phyloP scores from a whole-genome alignment of 495 filamentous ascomycete genomes.

The Aspergillus homomorphus region DNA sequence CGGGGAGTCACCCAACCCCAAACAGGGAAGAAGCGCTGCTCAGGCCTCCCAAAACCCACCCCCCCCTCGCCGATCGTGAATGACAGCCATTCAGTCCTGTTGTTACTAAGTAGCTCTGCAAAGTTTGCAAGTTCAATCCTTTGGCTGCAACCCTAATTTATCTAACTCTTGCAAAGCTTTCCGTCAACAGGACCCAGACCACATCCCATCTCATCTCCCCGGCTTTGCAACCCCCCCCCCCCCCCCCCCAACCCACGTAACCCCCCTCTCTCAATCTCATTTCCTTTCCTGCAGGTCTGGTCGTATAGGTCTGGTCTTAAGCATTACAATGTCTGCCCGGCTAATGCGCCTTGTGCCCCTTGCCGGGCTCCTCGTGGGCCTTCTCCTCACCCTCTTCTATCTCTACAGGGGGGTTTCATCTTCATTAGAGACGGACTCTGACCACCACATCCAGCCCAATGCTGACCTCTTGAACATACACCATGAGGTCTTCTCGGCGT shows the following conservation, averaged over 20 bases:
- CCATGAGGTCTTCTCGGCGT: slow-evolving; percentile 40
- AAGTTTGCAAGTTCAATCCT: background rate
- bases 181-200: too few relatives aligned
- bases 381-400: background rate
- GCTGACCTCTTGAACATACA: slow-evolving; percentile 21
- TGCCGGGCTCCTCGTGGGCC: slow-evolving; percentile 1
- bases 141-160: slow-evolving; percentile 7
- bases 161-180: background rate
- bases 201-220: too few relatives aligned
- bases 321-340: background rate
- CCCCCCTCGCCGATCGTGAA: too few relatives aligned
- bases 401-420: background rate
- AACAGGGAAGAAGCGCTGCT: background rate
- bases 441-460: background rate
- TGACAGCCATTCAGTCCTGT: too few relatives aligned
- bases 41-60: too few relatives aligned
- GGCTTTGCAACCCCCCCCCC: background rate
- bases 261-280: background rate
- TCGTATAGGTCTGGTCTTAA: background rate
- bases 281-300: background rate
- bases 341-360: slow-evolving; percentile 2
- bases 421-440: background rate
- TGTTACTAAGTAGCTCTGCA: too few relatives aligned
- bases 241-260: too few relatives aligned
- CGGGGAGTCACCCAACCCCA: background rate